These are phyloP conservation scores for Aspergillaceae sp. DNA, from an alignment of 2,329 filamentous ascomycete genomes.

Conservation along the genomic window DNA sequence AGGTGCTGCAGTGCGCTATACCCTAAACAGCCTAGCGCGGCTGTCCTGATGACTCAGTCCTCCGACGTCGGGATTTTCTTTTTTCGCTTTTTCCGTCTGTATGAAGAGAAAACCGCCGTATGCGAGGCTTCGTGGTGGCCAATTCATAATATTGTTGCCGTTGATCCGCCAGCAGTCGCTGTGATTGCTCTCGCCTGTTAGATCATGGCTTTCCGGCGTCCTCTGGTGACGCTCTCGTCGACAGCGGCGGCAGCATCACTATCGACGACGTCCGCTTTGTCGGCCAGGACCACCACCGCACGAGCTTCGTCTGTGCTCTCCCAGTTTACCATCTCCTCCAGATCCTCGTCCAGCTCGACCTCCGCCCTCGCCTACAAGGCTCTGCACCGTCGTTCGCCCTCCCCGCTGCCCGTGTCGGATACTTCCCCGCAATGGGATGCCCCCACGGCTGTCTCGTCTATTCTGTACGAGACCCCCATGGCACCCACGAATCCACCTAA, in stretches of 20 bases:
- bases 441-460: constrained; percentile 91
- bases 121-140: not conserved
- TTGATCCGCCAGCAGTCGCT: not conserved
- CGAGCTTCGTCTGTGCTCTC: constrained; percentile 19
- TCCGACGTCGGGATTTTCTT: constrained; percentile 7
- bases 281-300: constrained; percentile 19
- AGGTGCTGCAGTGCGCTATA: constrained; percentile 7
- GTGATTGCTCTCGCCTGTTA: constrained; percentile 1
- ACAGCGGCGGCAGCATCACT: constrained; percentile 13
- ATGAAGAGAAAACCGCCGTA: not conserved
- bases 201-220: constrained; percentile 33
- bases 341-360: constrained; percentile 56
- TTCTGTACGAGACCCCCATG: constrained; percentile 94
- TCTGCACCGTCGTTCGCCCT: constrained; percentile 78
- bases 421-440: constrained; percentile 74
- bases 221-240: constrained; percentile 25
- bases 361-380: constrained; percentile 96
- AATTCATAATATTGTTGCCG: not conserved
- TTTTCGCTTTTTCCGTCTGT: not conserved
- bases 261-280: constrained; percentile 18
- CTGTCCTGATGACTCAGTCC: constrained; percentile 22
- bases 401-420: constrained; percentile 68
- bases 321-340: constrained; percentile 20
- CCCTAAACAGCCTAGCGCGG: constrained; percentile 10
- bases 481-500: constrained; percentile 78